Percentiles rank a stretch among this genome's conserved stretches.
These are phyloP conservation scores for Phellopilus nigrolimitatus DNA, from an alignment of 1,284 basidiomycete species.

Conservation along the genomic window DNA sequence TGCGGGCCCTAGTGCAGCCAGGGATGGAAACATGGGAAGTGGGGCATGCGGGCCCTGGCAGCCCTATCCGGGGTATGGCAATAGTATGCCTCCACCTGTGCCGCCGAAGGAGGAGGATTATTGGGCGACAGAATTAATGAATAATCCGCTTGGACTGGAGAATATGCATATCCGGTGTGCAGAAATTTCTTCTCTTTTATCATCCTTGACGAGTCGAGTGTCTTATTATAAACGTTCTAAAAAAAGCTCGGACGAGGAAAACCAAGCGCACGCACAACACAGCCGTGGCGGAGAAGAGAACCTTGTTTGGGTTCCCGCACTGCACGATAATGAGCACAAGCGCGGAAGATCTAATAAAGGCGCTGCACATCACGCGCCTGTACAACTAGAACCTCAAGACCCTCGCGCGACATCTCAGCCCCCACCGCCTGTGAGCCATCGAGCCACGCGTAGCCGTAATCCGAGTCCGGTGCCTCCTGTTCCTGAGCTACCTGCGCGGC, in stretches of 20 bases:
- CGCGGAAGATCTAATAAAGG: constrained; percentile 1
- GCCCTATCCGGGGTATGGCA: neutral
- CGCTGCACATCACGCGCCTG: too few species aligned
- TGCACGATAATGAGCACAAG: neutral
- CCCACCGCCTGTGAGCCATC: neutral
- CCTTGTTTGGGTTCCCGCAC: constrained; percentile 9
- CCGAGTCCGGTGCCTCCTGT: neutral
- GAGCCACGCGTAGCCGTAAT: neutral
- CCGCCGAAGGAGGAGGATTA: constrained; percentile 5
- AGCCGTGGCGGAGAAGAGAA: neutral
- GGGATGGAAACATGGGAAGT: too few species aligned
- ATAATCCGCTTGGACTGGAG: constrained; percentile 61
- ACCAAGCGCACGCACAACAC: neutral
- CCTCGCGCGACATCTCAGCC: constrained; percentile 9
- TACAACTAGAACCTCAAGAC: neutral
- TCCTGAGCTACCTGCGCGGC: neutral
- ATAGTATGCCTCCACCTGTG: neutral
- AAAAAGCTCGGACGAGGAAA: constrained; percentile 4
- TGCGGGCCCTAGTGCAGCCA: too few species aligned
- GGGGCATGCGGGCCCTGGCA: too few species aligned
- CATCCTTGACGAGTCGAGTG: neutral
- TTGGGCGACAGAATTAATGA: constrained; percentile 31
- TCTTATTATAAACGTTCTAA: neutral
- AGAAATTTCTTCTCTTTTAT: neutral
- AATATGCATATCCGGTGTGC: constrained; percentile 64